phyloP scores from a whole-genome alignment of 2,329 filamentous ascomycete genomes.

The Botrytis byssoidea region DNA sequence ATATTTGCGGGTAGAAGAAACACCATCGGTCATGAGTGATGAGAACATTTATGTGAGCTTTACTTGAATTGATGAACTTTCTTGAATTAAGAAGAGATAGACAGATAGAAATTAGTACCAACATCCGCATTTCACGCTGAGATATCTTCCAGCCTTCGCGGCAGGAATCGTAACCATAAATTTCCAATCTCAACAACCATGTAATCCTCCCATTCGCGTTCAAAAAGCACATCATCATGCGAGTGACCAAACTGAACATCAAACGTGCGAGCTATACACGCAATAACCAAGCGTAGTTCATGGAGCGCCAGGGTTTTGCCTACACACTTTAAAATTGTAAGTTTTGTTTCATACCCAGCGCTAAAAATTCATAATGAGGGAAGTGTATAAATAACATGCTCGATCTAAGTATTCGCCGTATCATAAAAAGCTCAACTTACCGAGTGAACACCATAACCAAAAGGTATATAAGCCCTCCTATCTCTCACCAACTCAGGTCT shows the following conservation, averaged over 20 bases:
- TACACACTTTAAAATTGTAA: constrained; percentile 21
- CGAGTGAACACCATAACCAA: constrained; percentile 27
- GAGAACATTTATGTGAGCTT: not conserved
- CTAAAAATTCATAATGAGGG: too few relatives aligned
- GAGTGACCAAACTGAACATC: constrained; percentile 22
- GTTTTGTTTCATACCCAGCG: not conserved
- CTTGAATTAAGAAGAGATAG: not conserved
- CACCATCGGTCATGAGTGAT: not conserved
- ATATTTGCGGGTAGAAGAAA: not conserved
- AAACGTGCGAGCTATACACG: constrained; percentile 22
- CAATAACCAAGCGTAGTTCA: constrained; percentile 24
- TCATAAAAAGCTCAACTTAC: not conserved
- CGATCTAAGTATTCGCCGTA: not conserved
- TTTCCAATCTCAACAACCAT: constrained; percentile 21
- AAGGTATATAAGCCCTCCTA: constrained; percentile 26
- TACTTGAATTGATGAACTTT: not conserved
- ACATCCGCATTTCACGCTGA: not conserved
- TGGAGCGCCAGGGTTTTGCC: constrained; percentile 27
- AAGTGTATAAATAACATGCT: not conserved
- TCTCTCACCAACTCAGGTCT: constrained; percentile 22
- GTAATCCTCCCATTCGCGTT: constrained; percentile 24
- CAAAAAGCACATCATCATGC: constrained; percentile 23
- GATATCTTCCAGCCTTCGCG: not conserved
- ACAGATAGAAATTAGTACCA: not conserved
- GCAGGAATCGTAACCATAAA: constrained; percentile 20